phyloP scores from a whole-genome alignment of 305 asterid genomes.

The Ajuga reptans region DNA sequence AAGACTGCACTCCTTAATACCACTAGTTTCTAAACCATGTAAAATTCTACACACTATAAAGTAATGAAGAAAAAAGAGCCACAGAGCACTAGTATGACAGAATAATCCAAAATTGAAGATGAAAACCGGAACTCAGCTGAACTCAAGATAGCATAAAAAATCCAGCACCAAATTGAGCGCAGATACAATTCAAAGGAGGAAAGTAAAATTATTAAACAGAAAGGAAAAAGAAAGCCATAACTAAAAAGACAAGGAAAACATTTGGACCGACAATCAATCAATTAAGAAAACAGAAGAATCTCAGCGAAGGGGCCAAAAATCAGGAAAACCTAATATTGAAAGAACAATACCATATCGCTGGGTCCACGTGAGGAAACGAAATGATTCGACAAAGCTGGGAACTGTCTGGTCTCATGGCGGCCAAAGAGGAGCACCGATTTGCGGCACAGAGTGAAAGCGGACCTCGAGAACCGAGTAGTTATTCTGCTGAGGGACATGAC shows the following conservation, averaged over 20 bases:
- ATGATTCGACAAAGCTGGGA: constrained; percentile 26
- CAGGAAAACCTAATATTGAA: constrained; percentile 21
- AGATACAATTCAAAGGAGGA: not conserved
- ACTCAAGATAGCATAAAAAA: not conserved
- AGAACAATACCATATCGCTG: constrained; percentile 32
- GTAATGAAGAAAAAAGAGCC: not conserved
- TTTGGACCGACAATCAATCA: not conserved
- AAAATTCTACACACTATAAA: not conserved
- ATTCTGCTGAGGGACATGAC: constrained; percentile 51
- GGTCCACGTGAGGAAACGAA: constrained; percentile 26
- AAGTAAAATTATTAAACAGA: no score
- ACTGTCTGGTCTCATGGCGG: constrained; percentile 27
- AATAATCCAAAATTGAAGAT: no score
- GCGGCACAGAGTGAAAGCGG: constrained; percentile 36
- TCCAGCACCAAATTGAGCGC: not conserved
- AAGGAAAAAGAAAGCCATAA: no score
- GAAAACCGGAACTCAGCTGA: not conserved
- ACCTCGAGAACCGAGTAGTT: constrained; percentile 39
- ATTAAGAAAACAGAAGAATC: not conserved
- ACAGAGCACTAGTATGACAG: not conserved
- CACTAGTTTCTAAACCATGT: not conserved
- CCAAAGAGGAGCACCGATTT: constrained; percentile 31
- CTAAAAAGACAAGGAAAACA: no score
- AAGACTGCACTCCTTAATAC: not conserved
- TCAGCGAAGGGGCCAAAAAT: constrained; percentile 16